A percentile compares a stretch with the other conserved stretches of the same genome.
These are phyloP conservation scores for Lachnellula subtilissima DNA, from an alignment of 2,329 filamentous ascomycete species.

Conservation along the genomic window DNA sequence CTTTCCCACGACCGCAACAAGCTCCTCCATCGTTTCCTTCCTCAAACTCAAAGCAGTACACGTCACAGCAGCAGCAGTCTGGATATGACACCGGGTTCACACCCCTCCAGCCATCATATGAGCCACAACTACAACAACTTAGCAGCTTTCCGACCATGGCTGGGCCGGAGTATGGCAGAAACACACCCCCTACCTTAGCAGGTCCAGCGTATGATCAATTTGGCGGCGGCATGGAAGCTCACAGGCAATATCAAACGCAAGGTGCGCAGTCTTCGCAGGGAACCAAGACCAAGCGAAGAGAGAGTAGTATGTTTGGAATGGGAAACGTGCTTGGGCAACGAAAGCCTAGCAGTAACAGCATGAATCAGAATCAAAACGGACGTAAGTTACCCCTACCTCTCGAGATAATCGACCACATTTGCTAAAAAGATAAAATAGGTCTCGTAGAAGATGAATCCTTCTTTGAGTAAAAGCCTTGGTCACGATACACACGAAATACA, in stretches of 20 bases:
- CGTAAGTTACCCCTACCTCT: slow-evolving; percentile 18
- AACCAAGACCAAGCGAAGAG: slow-evolving; percentile 47
- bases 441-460: slow-evolving; percentile 31
- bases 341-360: slow-evolving; percentile 26
- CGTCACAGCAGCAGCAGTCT: slow-evolving; percentile 18
- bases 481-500: slow-evolving; percentile 6
- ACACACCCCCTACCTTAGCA: slow-evolving; percentile 20
- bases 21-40: slow-evolving; percentile 35
- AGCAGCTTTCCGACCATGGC: slow-evolving; percentile 24
- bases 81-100: slow-evolving; percentile 47
- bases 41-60: slow-evolving; percentile 22
- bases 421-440: slow-evolving; percentile 15
- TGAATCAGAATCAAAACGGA: slow-evolving; percentile 21
- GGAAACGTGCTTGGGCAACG: slow-evolving; percentile 39
- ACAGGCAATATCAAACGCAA: slow-evolving; percentile 27
- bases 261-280: slow-evolving; percentile 19
- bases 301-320: slow-evolving; percentile 55
- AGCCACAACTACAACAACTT: slow-evolving; percentile 9
- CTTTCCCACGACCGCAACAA: slow-evolving; percentile 34
- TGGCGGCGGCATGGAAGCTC: slow-evolving; percentile 29
- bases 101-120: slow-evolving; percentile 44
- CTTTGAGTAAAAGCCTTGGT: slow-evolving; percentile 25
- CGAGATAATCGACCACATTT: neutral
- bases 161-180: slow-evolving; percentile 29
- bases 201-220: slow-evolving; percentile 38